Conservation (phyloP, 108 stramenopile species). For the Cyclotella baltica region DNA sequence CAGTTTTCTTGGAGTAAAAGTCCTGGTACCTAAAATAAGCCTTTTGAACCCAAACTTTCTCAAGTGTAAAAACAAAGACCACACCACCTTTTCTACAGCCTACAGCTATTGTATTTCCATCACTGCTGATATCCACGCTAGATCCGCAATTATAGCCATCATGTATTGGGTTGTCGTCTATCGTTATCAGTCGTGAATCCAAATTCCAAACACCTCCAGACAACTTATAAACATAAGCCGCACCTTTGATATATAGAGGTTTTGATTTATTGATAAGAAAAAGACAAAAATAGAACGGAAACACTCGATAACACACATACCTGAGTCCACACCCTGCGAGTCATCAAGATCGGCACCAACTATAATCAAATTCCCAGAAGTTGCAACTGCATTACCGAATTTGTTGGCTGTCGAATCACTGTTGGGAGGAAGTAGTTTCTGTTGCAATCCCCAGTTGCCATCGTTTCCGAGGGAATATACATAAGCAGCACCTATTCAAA, state of each 20-base stretch:
- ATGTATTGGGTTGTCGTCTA: conserved; percentile 16
- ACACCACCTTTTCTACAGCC: conserved; percentile 37
- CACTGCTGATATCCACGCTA: conserved; percentile 33
- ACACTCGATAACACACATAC: not conserved
- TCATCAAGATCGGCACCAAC: conserved; percentile 42
- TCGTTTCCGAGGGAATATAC: conserved; percentile 44
- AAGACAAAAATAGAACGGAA: not conserved
- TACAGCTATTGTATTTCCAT: conserved; percentile 37
- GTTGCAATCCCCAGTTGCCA: conserved; percentile 43
- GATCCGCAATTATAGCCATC: conserved; percentile 23
- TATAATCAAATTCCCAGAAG: conserved; percentile 32
- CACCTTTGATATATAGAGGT: conserved; percentile 4
- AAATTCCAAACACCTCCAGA: conserved; percentile 41
- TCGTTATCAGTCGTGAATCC: conserved; percentile 31
- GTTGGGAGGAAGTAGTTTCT: conserved; percentile 40
- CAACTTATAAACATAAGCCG: conserved; percentile 35
- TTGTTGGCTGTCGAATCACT: conserved; percentile 26
- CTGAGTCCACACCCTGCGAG: conserved; percentile 29
- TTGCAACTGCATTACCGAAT: conserved; percentile 33
- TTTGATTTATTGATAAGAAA: no score
- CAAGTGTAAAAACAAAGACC: conserved; percentile 25
- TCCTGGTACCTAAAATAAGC: conserved; percentile 21
- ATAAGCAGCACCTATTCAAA: conserved; percentile 28
- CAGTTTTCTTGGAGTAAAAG: conserved; percentile 1
- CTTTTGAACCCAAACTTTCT: conserved; percentile 32